phyloP scores from a whole-genome alignment of 164 flowering plant species.

The Kalanchoe fedtschenkoi region DNA sequence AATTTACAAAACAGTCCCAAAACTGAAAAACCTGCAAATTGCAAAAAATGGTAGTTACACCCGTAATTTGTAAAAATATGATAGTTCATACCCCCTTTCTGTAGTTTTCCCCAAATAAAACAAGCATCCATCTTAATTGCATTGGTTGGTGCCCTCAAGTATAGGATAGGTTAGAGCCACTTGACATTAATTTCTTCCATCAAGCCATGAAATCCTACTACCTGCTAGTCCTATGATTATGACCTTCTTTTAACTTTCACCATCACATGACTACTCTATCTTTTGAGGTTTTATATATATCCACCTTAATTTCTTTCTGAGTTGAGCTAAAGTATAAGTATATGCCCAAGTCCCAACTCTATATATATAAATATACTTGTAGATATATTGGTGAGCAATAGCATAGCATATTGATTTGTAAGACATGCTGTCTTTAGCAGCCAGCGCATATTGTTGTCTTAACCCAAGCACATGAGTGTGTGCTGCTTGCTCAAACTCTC shows the following conservation, averaged over 20 bases:
- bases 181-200: neutral
- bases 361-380: neutral
- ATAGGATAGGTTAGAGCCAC: neutral
- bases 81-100: too few relatives aligned
- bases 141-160: conserved; percentile 2
- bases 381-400: neutral
- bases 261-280: too few relatives aligned
- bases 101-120: too few relatives aligned
- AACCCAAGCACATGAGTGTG: neutral
- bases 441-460: conserved; percentile 3
- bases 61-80: too few relatives aligned
- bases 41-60: too few relatives aligned
- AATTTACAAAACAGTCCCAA: too few relatives aligned
- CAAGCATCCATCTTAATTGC: neutral
- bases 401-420: neutral
- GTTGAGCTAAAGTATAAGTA: neutral
- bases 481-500: conserved; percentile 1
- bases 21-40: too few relatives aligned
- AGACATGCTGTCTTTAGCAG: conserved; percentile 5
- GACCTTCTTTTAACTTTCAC: too few relatives aligned
- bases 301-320: too few relatives aligned
- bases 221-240: neutral
- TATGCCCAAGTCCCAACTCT: neutral
- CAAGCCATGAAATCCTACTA: neutral
- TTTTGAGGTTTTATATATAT: neutral